Conservation (phyloP, 192 early-diverging fungal genomes). For the Backusella macrospora region DNA sequence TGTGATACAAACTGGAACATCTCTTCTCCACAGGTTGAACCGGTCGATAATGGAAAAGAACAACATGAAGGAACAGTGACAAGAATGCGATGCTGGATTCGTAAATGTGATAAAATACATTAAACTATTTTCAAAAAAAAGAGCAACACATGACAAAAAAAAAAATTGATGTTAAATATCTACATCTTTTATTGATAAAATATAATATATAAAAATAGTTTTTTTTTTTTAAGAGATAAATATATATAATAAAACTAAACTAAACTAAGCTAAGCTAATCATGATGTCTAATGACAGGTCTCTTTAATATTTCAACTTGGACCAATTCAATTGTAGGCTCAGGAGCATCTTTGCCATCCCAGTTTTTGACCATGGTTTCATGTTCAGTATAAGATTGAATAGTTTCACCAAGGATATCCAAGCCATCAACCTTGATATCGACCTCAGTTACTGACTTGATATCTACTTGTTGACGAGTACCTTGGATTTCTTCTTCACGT, state of each 20-base stretch:
- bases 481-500: neutral
- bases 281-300: too few relatives aligned
- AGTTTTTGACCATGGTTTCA: neutral
- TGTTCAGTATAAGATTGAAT: slow-evolving; percentile 28
- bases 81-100: slow-evolving; percentile 37
- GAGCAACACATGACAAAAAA: too few relatives aligned
- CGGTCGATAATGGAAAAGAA: neutral
- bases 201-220: too few relatives aligned
- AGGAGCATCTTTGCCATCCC: neutral
- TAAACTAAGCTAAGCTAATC: too few relatives aligned
- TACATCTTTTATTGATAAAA: too few relatives aligned
- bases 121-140: neutral
- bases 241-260: too few relatives aligned
- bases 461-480: neutral
- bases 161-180: too few relatives aligned
- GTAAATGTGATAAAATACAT: slow-evolving; percentile 15
- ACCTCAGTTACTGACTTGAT: neutral
- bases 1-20: slow-evolving; percentile 40
- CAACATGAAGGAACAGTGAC: slow-evolving; percentile 25
- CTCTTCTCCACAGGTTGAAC: neutral
- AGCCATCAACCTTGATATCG: slow-evolving; percentile 18
- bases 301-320: neutral
- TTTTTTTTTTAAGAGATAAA: too few relatives aligned
- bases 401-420: slow-evolving; percentile 33
- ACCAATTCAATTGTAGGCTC: neutral